These are phyloP conservation scores for Bruguiera sexangula DNA, from an alignment of 345 rosid genomes.

Conservation along the genomic window DNA sequence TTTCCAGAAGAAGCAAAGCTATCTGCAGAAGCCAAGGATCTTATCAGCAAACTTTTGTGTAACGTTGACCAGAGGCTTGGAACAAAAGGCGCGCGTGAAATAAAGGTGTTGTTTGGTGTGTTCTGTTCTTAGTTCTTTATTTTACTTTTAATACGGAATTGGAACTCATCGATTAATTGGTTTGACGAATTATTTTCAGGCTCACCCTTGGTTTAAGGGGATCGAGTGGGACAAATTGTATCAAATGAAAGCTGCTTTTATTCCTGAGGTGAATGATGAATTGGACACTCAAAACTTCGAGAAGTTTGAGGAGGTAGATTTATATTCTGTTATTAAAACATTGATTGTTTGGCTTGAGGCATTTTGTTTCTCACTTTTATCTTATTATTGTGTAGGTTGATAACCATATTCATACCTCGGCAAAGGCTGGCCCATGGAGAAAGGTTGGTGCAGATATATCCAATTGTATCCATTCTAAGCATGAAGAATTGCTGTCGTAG, in stretches of 20 bases:
- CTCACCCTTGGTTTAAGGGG: slow-evolving; percentile 58
- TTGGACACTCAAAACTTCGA: slow-evolving; percentile 67
- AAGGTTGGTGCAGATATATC: slow-evolving; percentile 25
- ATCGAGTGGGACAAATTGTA: slow-evolving; percentile 59
- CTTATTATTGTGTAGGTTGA: slow-evolving; percentile 21
- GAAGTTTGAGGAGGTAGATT: slow-evolving; percentile 62
- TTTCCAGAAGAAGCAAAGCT: slow-evolving; percentile 64
- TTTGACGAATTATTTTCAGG: slow-evolving; percentile 27
- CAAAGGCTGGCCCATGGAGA: slow-evolving; percentile 37
- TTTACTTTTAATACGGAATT: not conserved
- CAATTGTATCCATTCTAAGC: slow-evolving; percentile 1
- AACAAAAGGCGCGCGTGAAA: slow-evolving; percentile 59
- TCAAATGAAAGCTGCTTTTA: slow-evolving; percentile 58
- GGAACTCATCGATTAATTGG: not conserved
- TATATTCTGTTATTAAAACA: not conserved
- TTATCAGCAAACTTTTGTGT: slow-evolving; percentile 56
- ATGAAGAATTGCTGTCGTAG: not conserved
- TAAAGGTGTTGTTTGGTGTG: slow-evolving; percentile 43
- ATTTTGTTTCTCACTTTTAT: slow-evolving; percentile 4
- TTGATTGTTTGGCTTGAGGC: not conserved
- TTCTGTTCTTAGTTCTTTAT: slow-evolving; percentile 6
- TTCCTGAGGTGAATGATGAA: slow-evolving; percentile 59
- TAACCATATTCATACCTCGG: slow-evolving; percentile 23
- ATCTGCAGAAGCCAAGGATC: slow-evolving; percentile 58
- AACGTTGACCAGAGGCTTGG: slow-evolving; percentile 65